Conservation (phyloP, 305 asterid genomes). For the Withania somnifera region DNA sequence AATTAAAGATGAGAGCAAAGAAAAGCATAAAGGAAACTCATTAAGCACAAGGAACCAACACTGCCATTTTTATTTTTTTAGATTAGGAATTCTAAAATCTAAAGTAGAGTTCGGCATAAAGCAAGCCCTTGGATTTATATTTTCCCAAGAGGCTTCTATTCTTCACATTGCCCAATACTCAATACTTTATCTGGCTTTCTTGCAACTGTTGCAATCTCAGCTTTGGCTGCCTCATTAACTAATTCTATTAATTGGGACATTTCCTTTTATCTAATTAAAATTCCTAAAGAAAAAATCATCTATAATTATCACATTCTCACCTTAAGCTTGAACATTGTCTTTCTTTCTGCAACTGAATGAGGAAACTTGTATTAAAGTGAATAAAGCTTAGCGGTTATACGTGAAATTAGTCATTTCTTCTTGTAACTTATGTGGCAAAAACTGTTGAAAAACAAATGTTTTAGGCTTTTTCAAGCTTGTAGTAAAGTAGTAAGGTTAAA, state of each 20-base stretch:
- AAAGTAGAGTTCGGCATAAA: slow-evolving; percentile 28
- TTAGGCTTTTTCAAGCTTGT: neutral
- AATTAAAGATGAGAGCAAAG: slow-evolving; percentile 33
- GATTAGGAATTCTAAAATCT: slow-evolving; percentile 45
- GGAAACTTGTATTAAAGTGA: neutral
- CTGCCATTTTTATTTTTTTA: slow-evolving; percentile 35
- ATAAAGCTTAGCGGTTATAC: neutral
- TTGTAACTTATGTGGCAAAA: neutral
- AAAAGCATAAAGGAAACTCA: slow-evolving; percentile 62
- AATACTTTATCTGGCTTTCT: slow-evolving; percentile 56
- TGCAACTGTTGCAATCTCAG: slow-evolving; percentile 40
- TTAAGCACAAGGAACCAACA: slow-evolving; percentile 62
- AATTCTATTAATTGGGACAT: neutral
- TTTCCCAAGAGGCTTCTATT: slow-evolving; percentile 22
- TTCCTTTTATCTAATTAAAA: neutral
- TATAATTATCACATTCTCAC: neutral
- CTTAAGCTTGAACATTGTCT: neutral
- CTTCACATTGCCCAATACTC: slow-evolving; percentile 31
- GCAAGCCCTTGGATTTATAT: slow-evolving; percentile 35
- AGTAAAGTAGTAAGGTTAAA: neutral
- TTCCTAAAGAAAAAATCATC: neutral
- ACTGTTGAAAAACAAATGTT: neutral
- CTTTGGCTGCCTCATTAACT: slow-evolving; percentile 31
- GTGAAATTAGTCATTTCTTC: neutral
- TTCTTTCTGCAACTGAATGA: neutral